Conservation (phyloP, 345 rosid genomes). For the Eucalyptus polybractea region DNA sequence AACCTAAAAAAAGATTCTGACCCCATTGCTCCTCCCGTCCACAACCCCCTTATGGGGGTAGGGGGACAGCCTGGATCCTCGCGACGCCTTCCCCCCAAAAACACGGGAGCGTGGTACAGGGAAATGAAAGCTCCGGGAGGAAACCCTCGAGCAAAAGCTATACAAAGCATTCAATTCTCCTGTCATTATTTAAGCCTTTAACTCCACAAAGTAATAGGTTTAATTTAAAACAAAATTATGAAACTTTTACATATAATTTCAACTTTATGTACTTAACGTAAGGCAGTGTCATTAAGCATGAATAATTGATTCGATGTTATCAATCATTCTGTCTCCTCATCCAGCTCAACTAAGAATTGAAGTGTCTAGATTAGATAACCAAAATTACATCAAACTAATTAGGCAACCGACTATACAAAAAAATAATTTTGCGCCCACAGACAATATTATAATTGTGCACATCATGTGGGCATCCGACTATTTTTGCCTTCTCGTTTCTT, state of each 20-base stretch:
- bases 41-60: no score
- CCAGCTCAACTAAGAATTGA: background rate
- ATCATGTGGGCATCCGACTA: background rate
- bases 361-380: background rate
- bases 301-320: background rate
- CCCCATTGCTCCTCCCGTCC: no score
- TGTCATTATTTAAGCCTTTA: no score
- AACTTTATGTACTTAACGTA: background rate
- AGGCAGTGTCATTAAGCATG: background rate
- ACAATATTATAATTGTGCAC: background rate
- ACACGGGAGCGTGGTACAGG: no score
- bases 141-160: background rate
- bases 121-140: no score
- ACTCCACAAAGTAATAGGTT: background rate
- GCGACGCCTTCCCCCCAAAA: no score
- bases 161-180: background rate
- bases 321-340: background rate
- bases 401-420: no score
- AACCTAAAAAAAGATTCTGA: no score
- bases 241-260: background rate
- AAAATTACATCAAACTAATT: background rate
- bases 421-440: background rate
- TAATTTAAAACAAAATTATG: background rate
- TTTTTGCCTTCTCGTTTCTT: background rate
- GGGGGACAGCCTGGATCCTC: no score